Conservation (phyloP, 2,329 filamentous ascomycete genomes). For the Orbilia brochopaga region DNA sequence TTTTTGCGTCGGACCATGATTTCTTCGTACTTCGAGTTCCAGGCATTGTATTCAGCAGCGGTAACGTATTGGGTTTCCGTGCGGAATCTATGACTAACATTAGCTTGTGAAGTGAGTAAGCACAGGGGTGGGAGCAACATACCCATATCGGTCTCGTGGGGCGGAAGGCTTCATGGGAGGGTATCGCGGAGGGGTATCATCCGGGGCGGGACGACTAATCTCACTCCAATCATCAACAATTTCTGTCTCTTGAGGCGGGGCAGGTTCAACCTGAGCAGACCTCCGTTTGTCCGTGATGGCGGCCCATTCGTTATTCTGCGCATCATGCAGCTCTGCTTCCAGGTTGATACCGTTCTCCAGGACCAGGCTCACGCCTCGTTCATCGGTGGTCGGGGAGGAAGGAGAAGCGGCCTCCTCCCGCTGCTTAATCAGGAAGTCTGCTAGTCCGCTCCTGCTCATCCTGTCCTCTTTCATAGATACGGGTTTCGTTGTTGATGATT, state of each 20-base stretch:
- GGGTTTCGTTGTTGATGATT: constrained; percentile 45
- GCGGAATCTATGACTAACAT: constrained; percentile 73
- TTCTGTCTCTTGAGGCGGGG: constrained; percentile 19
- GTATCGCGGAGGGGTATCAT: constrained; percentile 43
- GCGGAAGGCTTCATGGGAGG: constrained; percentile 42
- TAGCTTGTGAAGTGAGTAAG: constrained; percentile 17
- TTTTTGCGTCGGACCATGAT: constrained; percentile 75
- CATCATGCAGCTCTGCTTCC: constrained; percentile 37
- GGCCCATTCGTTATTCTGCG: constrained; percentile 47
- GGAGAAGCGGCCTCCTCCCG: constrained; percentile 50
- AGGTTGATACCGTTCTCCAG: constrained; percentile 41
- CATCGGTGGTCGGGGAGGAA: constrained; percentile 42
- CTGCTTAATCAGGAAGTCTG: constrained; percentile 52
- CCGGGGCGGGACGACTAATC: constrained; percentile 32
- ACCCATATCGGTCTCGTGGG: constrained; percentile 55
- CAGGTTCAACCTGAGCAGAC: constrained; percentile 15
- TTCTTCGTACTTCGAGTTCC: constrained; percentile 75
- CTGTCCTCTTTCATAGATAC: constrained; percentile 52
- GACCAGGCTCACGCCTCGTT: constrained; percentile 49
- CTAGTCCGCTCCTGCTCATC: constrained; percentile 50
- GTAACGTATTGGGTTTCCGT: constrained; percentile 82
- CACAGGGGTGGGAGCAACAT: constrained; percentile 21
- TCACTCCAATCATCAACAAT: constrained; percentile 24
- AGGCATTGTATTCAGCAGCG: constrained; percentile 77
- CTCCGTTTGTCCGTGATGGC: constrained; percentile 47